phyloP scores from a whole-genome alignment of 805 yeast genomes.

The Henningerozyma blattae region DNA sequence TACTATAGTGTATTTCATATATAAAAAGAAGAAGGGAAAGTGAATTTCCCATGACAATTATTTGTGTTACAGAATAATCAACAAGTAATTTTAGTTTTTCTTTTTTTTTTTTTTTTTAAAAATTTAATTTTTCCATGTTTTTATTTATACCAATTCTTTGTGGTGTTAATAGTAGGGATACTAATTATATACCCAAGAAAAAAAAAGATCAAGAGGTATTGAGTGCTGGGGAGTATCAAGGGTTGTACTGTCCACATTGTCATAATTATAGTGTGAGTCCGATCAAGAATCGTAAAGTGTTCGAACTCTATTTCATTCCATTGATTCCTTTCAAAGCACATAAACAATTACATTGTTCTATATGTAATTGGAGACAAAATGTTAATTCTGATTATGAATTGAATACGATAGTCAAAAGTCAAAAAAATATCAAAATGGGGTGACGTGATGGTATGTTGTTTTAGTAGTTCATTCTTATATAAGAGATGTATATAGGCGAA shows the following conservation, averaged over 20 bases:
- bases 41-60: no score
- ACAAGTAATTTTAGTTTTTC: background rate
- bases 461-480: no score
- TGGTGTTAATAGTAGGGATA: conserved; percentile 25
- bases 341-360: conserved; percentile 38
- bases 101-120: background rate
- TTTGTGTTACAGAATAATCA: background rate
- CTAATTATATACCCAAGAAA: conserved; percentile 8
- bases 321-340: conserved; percentile 40
- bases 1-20: no score
- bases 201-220: conserved; percentile 1
- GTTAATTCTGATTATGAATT: conserved; percentile 22
- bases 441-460: no score
- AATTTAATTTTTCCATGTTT: no score
- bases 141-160: conserved; percentile 24
- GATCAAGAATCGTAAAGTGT: conserved; percentile 39
- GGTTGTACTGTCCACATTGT: conserved; percentile 42
- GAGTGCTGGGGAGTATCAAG: conserved; percentile 6
- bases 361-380: conserved; percentile 38
- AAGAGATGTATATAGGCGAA: no score
- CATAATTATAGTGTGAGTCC: conserved; percentile 45
- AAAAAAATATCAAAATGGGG: no score
- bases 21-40: background rate
- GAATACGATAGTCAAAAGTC: conserved; percentile 15
- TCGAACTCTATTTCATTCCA: conserved; percentile 44